Evolutionary conservation across 164 flowering plant genomes (phyloP).

Genomic region (Vitis amurensis): DNA sequence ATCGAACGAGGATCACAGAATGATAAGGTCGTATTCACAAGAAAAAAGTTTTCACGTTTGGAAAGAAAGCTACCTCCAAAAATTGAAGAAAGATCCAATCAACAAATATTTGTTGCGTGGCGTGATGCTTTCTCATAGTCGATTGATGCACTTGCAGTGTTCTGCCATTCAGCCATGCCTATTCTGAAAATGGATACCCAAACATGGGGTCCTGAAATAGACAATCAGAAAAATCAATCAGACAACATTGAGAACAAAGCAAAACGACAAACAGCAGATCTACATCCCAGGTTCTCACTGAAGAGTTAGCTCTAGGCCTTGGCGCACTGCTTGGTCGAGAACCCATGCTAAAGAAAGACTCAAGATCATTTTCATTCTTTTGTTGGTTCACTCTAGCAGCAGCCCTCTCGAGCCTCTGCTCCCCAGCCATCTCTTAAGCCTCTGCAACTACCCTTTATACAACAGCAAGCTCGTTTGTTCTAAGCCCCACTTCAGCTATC

Average conservation of each 20-base stretch:
- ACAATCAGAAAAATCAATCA: constrained; percentile 4
- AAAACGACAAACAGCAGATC: background rate
- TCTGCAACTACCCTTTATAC: constrained; percentile 24
- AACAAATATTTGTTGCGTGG: too few relatives aligned
- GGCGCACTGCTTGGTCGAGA: constrained; percentile 88
- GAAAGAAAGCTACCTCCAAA: too few relatives aligned
- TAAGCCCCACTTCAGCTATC: constrained; percentile 50
- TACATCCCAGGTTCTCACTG: constrained; percentile 43
- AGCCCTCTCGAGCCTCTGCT: constrained; percentile 77
- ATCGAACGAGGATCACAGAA: too few relatives aligned
- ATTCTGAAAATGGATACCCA: constrained; percentile 57
- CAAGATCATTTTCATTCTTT: constrained; percentile 71
- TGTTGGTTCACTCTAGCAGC: constrained; percentile 68
- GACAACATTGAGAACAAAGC: too few relatives aligned
- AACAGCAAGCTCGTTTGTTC: constrained; percentile 72
- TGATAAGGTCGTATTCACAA: too few relatives aligned
- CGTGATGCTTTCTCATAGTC: too few relatives aligned
- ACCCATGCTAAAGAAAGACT: constrained; percentile 76
- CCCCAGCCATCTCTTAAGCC: constrained; percentile 38
- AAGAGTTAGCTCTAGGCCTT: constrained; percentile 56
- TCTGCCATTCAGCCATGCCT: constrained; percentile 54
- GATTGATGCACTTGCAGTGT: too few relatives aligned
- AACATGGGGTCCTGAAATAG: constrained; percentile 63
- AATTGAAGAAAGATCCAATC: too few relatives aligned
- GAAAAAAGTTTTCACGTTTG: too few relatives aligned